These are phyloP conservation scores for Ciborinia camelliae DNA, from an alignment of 2,329 filamentous ascomycete genomes.

Conservation along the genomic window DNA sequence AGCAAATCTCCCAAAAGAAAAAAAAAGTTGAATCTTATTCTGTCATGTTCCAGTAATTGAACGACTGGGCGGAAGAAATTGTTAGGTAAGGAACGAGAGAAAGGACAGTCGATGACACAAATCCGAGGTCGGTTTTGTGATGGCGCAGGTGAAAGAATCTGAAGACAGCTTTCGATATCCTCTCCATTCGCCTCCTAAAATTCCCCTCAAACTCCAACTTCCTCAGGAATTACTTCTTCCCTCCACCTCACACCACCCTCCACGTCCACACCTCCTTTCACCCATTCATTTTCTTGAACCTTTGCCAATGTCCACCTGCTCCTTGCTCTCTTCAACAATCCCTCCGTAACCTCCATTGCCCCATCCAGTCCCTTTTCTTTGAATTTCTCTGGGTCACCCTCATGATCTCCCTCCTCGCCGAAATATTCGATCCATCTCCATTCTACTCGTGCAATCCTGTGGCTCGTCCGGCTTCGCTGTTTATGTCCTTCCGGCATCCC, in stretches of 20 bases:
- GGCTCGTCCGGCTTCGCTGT: slow-evolving; percentile 77
- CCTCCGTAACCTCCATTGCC: slow-evolving; percentile 79
- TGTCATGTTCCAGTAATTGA: not conserved
- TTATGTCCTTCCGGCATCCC: slow-evolving; percentile 72
- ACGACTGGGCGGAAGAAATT: not conserved
- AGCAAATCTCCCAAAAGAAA: not conserved
- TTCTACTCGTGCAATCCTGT: slow-evolving; percentile 92
- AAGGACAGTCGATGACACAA: not conserved
- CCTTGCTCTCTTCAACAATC: slow-evolving; percentile 75
- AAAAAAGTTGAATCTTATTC: not conserved
- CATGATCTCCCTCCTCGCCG: slow-evolving; percentile 82
- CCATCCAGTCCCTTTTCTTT: slow-evolving; percentile 65
- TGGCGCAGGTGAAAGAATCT: not conserved
- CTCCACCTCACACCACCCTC: slow-evolving; percentile 58
- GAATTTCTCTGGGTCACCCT: slow-evolving; percentile 59
- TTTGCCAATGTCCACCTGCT: slow-evolving; percentile 73
- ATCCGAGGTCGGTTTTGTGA: not conserved
- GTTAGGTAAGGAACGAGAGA: not conserved
- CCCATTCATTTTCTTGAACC: slow-evolving; percentile 72
- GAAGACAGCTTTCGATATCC: not conserved
- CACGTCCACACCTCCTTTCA: slow-evolving; percentile 67
- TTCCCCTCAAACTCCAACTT: slow-evolving; percentile 21
- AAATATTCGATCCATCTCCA: slow-evolving; percentile 92
- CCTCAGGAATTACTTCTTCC: slow-evolving; percentile 45
- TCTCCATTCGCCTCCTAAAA: not conserved